phyloP scores from a whole-genome alignment of 768 basidiomycete species.

The Hericium rajendrae region DNA sequence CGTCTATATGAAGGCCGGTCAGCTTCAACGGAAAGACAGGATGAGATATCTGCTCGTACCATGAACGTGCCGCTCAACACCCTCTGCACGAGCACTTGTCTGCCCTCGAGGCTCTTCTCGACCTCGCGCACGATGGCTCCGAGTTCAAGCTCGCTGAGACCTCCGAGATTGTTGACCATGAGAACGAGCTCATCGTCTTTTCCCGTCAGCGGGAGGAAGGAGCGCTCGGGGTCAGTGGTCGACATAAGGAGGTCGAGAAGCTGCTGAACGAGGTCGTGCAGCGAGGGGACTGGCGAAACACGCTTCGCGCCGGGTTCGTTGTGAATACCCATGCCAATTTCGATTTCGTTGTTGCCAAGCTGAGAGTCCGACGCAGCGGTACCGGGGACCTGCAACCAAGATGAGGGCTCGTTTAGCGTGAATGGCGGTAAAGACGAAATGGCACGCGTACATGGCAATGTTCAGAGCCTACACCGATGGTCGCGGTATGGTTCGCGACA shows the following conservation, averaged over 20 bases:
- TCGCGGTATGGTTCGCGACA: constrained; percentile 57
- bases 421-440: background rate
- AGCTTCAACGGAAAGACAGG: background rate
- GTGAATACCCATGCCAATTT: constrained; percentile 88
- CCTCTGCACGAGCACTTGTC: constrained; percentile 48
- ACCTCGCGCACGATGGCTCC: constrained; percentile 58
- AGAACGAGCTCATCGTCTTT: constrained; percentile 64
- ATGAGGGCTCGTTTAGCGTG: constrained; percentile 1
- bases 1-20: constrained; percentile 37
- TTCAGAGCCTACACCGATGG: constrained; percentile 80
- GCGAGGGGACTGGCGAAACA: constrained; percentile 60
- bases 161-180: constrained; percentile 83
- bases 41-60: constrained; percentile 33
- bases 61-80: constrained; percentile 79
- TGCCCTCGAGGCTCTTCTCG: constrained; percentile 41
- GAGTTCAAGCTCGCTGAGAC: constrained; percentile 76
- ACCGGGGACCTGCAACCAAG: constrained; percentile 54
- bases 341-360: constrained; percentile 57
- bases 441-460: constrained; percentile 65
- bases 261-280: constrained; percentile 58
- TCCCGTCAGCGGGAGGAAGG: constrained; percentile 62
- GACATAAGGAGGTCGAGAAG: constrained; percentile 63
- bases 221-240: constrained; percentile 67
- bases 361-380: constrained; percentile 50
- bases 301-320: constrained; percentile 75